phyloP scores from a whole-genome alignment of 306 rosid genomes.

The Hippophae rhamnoides region DNA sequence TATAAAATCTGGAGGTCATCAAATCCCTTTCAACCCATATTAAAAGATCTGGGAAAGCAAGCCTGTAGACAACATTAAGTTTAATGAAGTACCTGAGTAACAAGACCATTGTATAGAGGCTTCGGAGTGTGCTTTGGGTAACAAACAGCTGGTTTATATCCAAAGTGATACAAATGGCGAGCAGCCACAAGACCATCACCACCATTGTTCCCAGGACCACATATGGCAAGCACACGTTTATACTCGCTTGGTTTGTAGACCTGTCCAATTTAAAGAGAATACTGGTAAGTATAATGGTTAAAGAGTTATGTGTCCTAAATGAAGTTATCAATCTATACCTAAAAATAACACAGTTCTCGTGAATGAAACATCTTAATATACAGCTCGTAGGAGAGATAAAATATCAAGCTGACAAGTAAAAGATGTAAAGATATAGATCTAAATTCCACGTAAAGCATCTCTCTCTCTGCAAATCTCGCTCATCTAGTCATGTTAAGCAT shows the following conservation, averaged over 20 bases:
- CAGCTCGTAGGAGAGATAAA: neutral
- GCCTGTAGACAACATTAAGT: constrained; percentile 6
- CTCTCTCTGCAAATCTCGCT: neutral
- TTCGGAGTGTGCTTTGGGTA: constrained; percentile 81
- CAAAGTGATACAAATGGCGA: constrained; percentile 84
- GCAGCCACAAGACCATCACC: constrained; percentile 98
- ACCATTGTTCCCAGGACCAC: constrained; percentile 99
- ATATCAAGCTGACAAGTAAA: neutral
- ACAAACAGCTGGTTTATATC: constrained; percentile 64
- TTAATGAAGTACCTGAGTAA: constrained; percentile 61
- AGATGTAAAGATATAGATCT: neutral
- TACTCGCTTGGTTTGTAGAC: constrained; percentile 62
- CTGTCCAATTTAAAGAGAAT: constrained; percentile 22
- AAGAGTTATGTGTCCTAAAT: neutral
- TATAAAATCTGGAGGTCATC: neutral
- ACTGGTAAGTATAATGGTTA: constrained; percentile 8
- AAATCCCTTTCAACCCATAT: constrained; percentile 1
- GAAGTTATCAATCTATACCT: constrained; percentile 1
- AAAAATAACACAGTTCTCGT: neutral
- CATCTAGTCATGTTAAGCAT: neutral
- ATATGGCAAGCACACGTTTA: constrained; percentile 58
- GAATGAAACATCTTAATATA: neutral
- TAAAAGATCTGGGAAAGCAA: constrained; percentile 6
- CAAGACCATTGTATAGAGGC: constrained; percentile 79
- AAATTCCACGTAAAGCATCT: neutral